Base-by-base conservation (phyloP, 2,329 filamentous ascomycete genomes). In the Laburnicola sp. region DNA sequence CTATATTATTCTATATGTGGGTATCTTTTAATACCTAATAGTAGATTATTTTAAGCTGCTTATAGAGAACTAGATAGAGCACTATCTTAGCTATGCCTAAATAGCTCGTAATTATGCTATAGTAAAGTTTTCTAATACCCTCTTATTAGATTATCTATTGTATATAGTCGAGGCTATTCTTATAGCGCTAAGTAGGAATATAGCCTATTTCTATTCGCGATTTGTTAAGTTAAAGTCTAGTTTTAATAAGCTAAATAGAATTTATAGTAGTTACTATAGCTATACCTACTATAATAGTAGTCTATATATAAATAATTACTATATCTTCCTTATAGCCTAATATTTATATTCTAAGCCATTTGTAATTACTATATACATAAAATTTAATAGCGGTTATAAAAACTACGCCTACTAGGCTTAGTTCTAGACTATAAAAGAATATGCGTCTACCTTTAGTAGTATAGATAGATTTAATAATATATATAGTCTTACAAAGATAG, bases 211-310 rank as follows among this genome's bases (percentile, higher is more conserved):
- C n/a, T 28, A 23, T 42, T 25, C 42, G 43, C 37, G 38, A 39
- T 25, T 56, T 48, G 37, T 58, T 49, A 23, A 58, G 53, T 43
- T 58, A 49, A 3, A 58, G 45, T 21, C 55, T 48, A 39, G 52
- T 58, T 28, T 68, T 61, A 40, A 74, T 60, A n/a, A 74, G 56
- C 71, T 70, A 73, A 22, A 74, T 73, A 11, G 71, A 71, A 52
- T 74, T 74, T 4, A 71, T 74, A 11, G 66, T 68, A 1, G 68
- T 72, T 1, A 66, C 67, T 1, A 70, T 74, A 4, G 64, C 69
- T 6, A 73, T 63, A 16, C 71, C 71, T 5, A 69, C 71, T 44
- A 63, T 63, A 30, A 68, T 64, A 32, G 71, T 70, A 37, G 71
- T 66, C 39, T 70, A 64, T 2, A 67, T 65, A 45, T 74, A 70